Evolutionary conservation across 2,329 filamentous ascomycete species (phyloP).

Genomic region (Phialocephala subalpina): DNA sequence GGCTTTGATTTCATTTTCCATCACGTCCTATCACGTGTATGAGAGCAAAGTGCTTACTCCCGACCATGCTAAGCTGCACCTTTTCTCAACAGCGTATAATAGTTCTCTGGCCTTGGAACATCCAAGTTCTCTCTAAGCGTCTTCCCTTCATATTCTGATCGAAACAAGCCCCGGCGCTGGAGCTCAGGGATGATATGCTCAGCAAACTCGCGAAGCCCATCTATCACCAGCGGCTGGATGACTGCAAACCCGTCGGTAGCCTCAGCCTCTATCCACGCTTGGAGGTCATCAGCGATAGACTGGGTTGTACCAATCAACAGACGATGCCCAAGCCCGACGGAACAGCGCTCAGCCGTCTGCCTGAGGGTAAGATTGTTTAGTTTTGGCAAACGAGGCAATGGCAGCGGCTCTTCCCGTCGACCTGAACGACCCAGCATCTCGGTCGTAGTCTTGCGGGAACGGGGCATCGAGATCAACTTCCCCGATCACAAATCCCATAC

Average conservation of each 20-base stretch:
- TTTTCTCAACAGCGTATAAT: neutral
- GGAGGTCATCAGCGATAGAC: neutral
- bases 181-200: neutral
- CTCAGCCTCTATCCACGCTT: neutral
- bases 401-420: too few relatives aligned
- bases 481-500: too few relatives aligned
- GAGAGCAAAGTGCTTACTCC: neutral
- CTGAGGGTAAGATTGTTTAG: too few relatives aligned
- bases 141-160: neutral
- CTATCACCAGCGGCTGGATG: neutral
- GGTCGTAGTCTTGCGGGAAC: too few relatives aligned
- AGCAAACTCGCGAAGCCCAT: neutral
- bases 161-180: neutral
- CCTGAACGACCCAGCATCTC: too few relatives aligned
- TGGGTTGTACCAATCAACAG: neutral
- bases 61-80: neutral
- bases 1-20: too few relatives aligned
- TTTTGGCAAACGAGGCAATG: too few relatives aligned
- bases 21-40: too few relatives aligned
- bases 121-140: neutral
- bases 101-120: neutral
- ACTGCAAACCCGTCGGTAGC: neutral
- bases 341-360: too few relatives aligned
- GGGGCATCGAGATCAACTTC: too few relatives aligned
- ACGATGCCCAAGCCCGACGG: too few relatives aligned